Evolutionary conservation across 805 yeast species (phyloP).

Genomic region (Zygoascus biomembranicola): DNA sequence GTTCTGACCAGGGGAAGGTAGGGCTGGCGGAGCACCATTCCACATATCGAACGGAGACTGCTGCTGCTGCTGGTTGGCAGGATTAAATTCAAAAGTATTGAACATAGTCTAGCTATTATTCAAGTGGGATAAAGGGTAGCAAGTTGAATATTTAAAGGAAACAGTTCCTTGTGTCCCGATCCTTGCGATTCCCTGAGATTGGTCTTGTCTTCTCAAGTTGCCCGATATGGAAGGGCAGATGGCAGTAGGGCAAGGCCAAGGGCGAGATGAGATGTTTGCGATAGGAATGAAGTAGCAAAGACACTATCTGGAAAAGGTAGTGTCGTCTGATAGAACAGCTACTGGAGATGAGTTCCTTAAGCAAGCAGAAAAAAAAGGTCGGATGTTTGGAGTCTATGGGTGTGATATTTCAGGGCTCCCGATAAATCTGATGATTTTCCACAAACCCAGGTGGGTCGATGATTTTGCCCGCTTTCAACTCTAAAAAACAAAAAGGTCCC

Average conservation of each 20-base stretch:
- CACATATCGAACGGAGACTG: not conserved
- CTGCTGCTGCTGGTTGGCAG: not conserved
- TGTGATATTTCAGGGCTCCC: too few relatives aligned
- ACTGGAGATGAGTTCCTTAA: too few relatives aligned
- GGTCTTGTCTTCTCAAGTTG: not conserved
- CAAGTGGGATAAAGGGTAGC: too few relatives aligned
- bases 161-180: not conserved
- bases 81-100: not conserved
- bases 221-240: not conserved
- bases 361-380: too few relatives aligned
- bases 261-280: not conserved
- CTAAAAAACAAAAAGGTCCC: too few relatives aligned
- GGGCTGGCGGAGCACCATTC: not conserved
- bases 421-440: too few relatives aligned
- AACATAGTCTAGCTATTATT: not conserved
- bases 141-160: too few relatives aligned
- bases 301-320: too few relatives aligned
- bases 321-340: too few relatives aligned
- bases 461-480: too few relatives aligned
- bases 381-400: too few relatives aligned
- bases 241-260: not conserved
- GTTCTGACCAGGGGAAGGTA: not conserved
- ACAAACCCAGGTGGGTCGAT: too few relatives aligned
- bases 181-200: not conserved
- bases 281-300: not conserved